Evolutionary conservation across 2,329 filamentous ascomycete species (phyloP), one percentile per base, ranked within the genome.

Genomic region (Rhinocladiella mackenziei): DNA sequence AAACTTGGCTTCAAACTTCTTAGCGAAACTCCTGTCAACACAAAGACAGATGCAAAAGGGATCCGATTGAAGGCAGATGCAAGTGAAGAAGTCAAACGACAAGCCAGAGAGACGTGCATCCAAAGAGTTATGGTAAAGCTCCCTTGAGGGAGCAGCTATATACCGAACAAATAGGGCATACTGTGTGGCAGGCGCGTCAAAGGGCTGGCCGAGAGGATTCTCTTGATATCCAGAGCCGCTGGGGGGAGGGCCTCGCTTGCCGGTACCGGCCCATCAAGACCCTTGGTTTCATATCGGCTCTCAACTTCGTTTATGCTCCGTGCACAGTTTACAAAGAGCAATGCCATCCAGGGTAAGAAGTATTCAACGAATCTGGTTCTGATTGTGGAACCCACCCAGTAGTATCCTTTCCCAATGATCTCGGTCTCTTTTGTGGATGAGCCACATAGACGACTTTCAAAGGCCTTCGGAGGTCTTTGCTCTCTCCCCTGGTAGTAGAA

Each of bases 91-190:
- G 32, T 40, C 19, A 43, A 15, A 17, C 38, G 31, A 30, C 37
- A 37, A 5, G 45, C 37, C 3, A 48, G 14, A 17, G 41, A 52
- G 34, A 38, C 35, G 8, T 52, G 49, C 30, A 23, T 52, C 17
- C 41, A 52, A 32, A 33, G 45, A 15, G 41, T 52, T 10, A 43
- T 52, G 49, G 42, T 44, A 11, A 46, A 25, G 13, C 26, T 48
- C n/a, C 38, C 38, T 5, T 39, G 34, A 35, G 13, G 14, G 34
- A 13, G n/a, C n/a, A 76, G 61, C 39, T 75, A 76, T 8, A 75
- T 74, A 1, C 72, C 72, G 38, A 75, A 73, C 1, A 75, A 57
- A 52, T 74, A 75, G 2, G 73, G 71, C 69, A 75, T 74, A 31
- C 39, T 39, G 4, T 51, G 34, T 19, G 10, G 29, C 25, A 7